Evolutionary conservation across 1,284 basidiomycete genomes (phyloP).

Genomic region (Taiwanofungus camphoratus): DNA sequence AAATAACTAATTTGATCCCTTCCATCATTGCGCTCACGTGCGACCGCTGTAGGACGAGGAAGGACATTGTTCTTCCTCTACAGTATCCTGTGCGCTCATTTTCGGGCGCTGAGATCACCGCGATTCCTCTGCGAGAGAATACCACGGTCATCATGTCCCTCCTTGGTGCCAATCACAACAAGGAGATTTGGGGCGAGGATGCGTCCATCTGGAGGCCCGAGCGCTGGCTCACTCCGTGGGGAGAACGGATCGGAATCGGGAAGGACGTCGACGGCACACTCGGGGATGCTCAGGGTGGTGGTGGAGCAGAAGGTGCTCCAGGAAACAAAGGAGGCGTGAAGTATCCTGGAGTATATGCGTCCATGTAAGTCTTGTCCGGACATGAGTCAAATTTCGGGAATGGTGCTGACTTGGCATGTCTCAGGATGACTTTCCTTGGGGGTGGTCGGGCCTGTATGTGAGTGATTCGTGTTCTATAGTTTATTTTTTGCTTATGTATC

Average conservation of each 20-base stretch:
- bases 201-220: constrained; percentile 39
- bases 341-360: constrained; percentile 31
- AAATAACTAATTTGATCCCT: not conserved
- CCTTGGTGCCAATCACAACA: constrained; percentile 23
- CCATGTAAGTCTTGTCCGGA: constrained; percentile 23
- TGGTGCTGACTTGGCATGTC: not conserved
- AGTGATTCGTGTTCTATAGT: constrained; percentile 8
- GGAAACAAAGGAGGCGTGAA: constrained; percentile 12
- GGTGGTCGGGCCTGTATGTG: constrained; percentile 32
- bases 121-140: constrained; percentile 19
- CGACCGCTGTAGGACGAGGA: constrained; percentile 11
- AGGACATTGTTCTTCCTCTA: constrained; percentile 39
- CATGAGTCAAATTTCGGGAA: too few relatives aligned
- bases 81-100: constrained; percentile 28
- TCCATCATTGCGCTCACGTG: not conserved
- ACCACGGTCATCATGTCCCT: constrained; percentile 17
- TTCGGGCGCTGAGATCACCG: constrained; percentile 25
- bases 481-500: too few relatives aligned
- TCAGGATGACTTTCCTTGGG: constrained; percentile 34
- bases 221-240: constrained; percentile 26
- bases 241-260: constrained; percentile 18
- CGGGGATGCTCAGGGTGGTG: constrained; percentile 7
- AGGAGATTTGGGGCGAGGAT: constrained; percentile 36
- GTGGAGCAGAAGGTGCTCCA: constrained; percentile 5
- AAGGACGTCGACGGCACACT: constrained; percentile 8